Conservation (phyloP, 345 rosid species). For the Hibiscus trionum region DNA sequence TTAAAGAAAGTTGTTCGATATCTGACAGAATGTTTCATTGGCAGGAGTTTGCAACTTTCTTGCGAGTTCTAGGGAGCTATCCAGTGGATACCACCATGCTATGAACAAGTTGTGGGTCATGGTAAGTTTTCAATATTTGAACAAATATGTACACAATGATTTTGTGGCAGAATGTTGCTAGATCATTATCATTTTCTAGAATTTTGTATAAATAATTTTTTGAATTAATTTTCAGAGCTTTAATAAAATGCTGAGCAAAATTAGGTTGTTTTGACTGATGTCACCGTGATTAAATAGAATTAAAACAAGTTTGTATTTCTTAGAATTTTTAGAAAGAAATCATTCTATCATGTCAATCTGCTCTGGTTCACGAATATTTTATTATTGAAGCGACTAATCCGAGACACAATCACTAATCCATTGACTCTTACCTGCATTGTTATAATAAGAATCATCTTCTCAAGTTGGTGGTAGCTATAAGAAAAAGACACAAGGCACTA, state of each 20-base stretch:
- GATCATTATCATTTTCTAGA: background rate
- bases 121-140: slow-evolving; percentile 3
- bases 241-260: background rate
- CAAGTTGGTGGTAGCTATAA: background rate
- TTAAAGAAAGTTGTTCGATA: background rate
- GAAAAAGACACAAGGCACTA: background rate
- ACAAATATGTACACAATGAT: background rate
- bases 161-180: background rate
- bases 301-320: background rate
- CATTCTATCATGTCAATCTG: background rate
- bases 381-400: background rate
- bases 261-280: background rate
- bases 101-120: background rate
- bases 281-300: background rate
- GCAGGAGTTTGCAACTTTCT: slow-evolving; percentile 92
- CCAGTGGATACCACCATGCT: slow-evolving; percentile 48
- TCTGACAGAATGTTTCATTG: slow-evolving; percentile 5
- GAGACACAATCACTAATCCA: background rate
- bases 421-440: background rate
- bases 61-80: slow-evolving; percentile 96
- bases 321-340: background rate
- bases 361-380: background rate
- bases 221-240: background rate
- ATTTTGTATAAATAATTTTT: background rate
- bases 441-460: background rate